Evolutionary conservation across 148 eudicot genomes (phyloP), one percentile per base, ranked within the genome.

Genomic region (Simmondsia chinensis): DNA sequence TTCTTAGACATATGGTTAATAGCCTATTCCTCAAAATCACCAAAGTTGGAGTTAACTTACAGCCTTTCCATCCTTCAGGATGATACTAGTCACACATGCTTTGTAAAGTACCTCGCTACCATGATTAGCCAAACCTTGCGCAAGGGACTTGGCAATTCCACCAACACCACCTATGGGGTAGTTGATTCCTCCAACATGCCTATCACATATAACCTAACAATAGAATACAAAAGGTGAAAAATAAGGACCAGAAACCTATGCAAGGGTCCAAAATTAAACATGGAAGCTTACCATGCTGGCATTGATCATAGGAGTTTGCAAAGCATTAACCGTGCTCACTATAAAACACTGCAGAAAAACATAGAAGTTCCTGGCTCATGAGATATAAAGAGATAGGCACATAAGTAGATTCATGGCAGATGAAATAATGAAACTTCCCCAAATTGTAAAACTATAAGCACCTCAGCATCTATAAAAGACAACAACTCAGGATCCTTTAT

Each of bases 161-260:
- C 96, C 96, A 52, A 93, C 99, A 46, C 99, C 99, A 46, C 96
- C 96, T 50, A 82, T 80, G 41, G 99, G 99, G 39, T 93, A 93
- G 54, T 93, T 93, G 51, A 93, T 86, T 57, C 99, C 99, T 56
- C 99, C 96, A 64, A 69, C 86, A 71, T 93, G 96, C 61, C 99
- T 75, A 75, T 93, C 99, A 79, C 99, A 93, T 39, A 93, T 53
- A 60, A 93, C 99, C 99, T 93, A 68, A 33, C 22, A n/a, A 45
- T 35, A 50, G n/a, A 33, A 56, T 9, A 50, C 43, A 59, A 53
- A 40, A 45, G 44, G 34, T 17, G 36, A 53, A 58, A 43, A 27
- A 23, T 33, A 34, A 15, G 9, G 9, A 56, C 22, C 20, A 61
- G 13, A 50, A 29, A 15, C 14, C 5, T 7, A 16, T 9, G 6